These are phyloP conservation scores for Russula emetica DNA, from an alignment of 768 basidiomycete species.

Conservation along the genomic window DNA sequence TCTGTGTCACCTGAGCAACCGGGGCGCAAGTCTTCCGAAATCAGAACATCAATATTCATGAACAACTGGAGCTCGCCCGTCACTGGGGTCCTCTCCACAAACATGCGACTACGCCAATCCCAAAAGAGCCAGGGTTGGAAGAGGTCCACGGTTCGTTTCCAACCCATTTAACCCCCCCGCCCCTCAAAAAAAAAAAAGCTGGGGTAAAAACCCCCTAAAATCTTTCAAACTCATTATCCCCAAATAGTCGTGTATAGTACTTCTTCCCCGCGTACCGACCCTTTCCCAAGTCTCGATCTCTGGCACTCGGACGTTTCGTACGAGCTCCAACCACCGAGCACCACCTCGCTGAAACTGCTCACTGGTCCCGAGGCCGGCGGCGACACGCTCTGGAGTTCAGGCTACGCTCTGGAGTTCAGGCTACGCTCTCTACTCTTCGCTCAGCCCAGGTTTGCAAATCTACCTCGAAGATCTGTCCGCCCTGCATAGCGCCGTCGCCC, in stretches of 20 bases:
- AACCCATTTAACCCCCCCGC: background rate
- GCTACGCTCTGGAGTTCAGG: constrained; percentile 48
- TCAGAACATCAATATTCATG: constrained; percentile 62
- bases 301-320: constrained; percentile 85
- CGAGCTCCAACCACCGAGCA: constrained; percentile 76
- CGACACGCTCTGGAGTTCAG: constrained; percentile 30
- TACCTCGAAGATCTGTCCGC: constrained; percentile 54
- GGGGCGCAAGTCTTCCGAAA: constrained; percentile 61
- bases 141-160: constrained; percentile 61
- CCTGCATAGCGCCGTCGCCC: constrained; percentile 51
- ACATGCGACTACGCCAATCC: constrained; percentile 77
- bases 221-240: background rate
- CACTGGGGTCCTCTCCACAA: constrained; percentile 75
- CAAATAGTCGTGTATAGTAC: constrained; percentile 66
- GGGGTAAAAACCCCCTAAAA: constrained; percentile 13
- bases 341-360: constrained; percentile 72
- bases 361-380: constrained; percentile 60
- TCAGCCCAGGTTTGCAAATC: constrained; percentile 54
- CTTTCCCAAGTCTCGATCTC: constrained; percentile 69
- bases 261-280: constrained; percentile 56
- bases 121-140: constrained; percentile 63
- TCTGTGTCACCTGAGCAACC: constrained; percentile 3
- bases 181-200: too few relatives aligned
- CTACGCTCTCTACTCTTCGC: constrained; percentile 55
- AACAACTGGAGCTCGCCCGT: constrained; percentile 67